A percentile compares a stretch with the other conserved stretches of the same genome.
Evolutionary conservation across 1,284 basidiomycete genomes (phyloP).

Genomic region (Cryptococcus sp.): DNA sequence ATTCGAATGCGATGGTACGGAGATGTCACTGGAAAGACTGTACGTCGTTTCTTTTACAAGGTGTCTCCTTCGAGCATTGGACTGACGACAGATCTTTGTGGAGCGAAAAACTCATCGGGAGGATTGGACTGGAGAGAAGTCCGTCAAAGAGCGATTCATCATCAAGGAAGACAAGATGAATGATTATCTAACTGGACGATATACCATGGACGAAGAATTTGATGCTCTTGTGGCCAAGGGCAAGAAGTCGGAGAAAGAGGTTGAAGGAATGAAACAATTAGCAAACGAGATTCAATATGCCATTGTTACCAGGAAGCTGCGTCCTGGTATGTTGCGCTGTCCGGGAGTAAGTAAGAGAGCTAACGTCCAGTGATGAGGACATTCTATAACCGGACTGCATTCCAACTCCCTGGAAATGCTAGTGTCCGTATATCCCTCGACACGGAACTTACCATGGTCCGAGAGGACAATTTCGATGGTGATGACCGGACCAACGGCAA

Average conservation of each 20-base stretch:
- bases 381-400: conserved; percentile 99
- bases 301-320: conserved; percentile 74
- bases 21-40: conserved; percentile 73
- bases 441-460: conserved; percentile 87
- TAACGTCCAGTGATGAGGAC: conserved; percentile 74
- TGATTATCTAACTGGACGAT: conserved; percentile 80
- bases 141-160: conserved; percentile 95
- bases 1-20: conserved; percentile 97
- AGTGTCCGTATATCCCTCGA: conserved; percentile 97
- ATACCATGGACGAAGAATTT: conserved; percentile 93
- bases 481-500: conserved; percentile 71
- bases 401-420: conserved; percentile 97
- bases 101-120: conserved; percentile 98
- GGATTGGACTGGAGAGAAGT: conserved; percentile 99
- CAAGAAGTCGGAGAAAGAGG: conserved; percentile 90
- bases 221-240: conserved; percentile 83
- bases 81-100: conserved; percentile 72
- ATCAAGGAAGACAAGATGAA: conserved; percentile 95
- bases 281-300: conserved; percentile 95
- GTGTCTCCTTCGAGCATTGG: background rate
- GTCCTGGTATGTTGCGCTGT: conserved; percentile 67
- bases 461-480: conserved; percentile 98
- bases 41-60: conserved; percentile 40
- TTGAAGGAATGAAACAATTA: conserved; percentile 91
- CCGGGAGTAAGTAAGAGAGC: no score